Base-by-base conservation (phyloP, 2,329 filamentous ascomycete genomes). In the Grosmannia serpens region DNA sequence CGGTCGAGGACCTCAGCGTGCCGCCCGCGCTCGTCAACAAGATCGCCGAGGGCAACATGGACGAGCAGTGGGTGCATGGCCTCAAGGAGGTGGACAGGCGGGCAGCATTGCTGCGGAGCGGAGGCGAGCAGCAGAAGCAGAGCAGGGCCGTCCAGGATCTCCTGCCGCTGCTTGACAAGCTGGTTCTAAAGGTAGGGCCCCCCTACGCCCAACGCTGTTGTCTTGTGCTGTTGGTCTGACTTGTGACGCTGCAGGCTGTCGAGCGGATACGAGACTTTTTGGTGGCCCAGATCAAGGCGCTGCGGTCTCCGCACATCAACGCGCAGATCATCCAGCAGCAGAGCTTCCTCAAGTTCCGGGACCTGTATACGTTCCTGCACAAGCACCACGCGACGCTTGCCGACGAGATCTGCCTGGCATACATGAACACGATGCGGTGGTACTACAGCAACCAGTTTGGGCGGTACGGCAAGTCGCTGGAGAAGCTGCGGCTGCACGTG, bases 401-500 rank as follows among this genome's bases (percentile, higher is more conserved):
- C 10, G 86, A 91, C 57, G 89, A 99, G 71, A 95, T 99, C 63
- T 85, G 85, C 10, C 87, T 90, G 69, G 94, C 95, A 4, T 99
- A 99, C 67, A 86, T 95, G 75, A 96, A 96, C 70, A 99, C 95
- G 0, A 99, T 99, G 90, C 84, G 91, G 57, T 99, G 94, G 94
- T 99, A 99, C 68, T 97, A 97, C 69, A 74, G 87, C 57, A 94
- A 88, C 64, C 89, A 96, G 70, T 99, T 99, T 68, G 85, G 83
- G 4, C 85, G 92, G 38, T 99, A 99, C 70, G 84, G 88, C 63
- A 85, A 86, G 65, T 86, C 94, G 0, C 77, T 99, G 7, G 86
- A 87, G 58, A 95, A 90, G 70, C 79, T 99, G 61, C 92, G 88
- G 67, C 71, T 97, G 3, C 91, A 96, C 67, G 71, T 79, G 5